Evolutionary conservation across 2,329 filamentous ascomycete genomes (phyloP), one percentile per base, ranked within the genome.

Genomic region (Aspergillus aculeatinus): DNA sequence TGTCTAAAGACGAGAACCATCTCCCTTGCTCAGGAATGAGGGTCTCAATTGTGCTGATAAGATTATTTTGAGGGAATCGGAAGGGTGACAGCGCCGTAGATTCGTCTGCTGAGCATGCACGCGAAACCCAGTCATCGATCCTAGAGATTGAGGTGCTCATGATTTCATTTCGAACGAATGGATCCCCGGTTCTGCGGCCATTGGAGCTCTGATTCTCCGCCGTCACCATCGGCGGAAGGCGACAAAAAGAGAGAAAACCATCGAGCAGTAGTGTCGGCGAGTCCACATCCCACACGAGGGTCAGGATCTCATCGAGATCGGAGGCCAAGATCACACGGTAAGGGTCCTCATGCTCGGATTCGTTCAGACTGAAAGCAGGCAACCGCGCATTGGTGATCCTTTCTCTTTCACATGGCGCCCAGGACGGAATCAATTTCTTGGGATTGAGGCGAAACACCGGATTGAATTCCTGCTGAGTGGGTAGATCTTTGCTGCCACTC

Each of bases 301-400:
- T 81, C 65, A 96, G 70, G 29, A 89, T 81, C 0, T 84, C 81
- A 62, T 86, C 78, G 21, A 97, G 80, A 71, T 98, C 95, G 0
- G 87, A 85, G 66, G 88, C 92, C 69, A 97, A 85, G 50, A 96
- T 84, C 3, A 95, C 85, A 39, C 92, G 85, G 65, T 90, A 96
- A 0, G 92, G 90, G 68, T 97, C 94, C 60, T 93, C 89, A 64
- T 91, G 89, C 16, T 83, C 85, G 2, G 85, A 82, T 27, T 92
- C 87, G 71, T 97, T 92, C 61, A 89, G 80, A 0, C 89, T 89
- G 52, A 90, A 85, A 16, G 90, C 90, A 5, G 92, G 91, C 58
- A 87, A 78, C 47, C 78, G 80, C 9, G 88, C 81, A 48, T 77
- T 76, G 14, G 69, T 63, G 1, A 79, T 78, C 29, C 77, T 78